These are phyloP conservation scores for Baudoinia panamericana DNA, from an alignment of 495 filamentous ascomycete genomes.

Conservation along the genomic window DNA sequence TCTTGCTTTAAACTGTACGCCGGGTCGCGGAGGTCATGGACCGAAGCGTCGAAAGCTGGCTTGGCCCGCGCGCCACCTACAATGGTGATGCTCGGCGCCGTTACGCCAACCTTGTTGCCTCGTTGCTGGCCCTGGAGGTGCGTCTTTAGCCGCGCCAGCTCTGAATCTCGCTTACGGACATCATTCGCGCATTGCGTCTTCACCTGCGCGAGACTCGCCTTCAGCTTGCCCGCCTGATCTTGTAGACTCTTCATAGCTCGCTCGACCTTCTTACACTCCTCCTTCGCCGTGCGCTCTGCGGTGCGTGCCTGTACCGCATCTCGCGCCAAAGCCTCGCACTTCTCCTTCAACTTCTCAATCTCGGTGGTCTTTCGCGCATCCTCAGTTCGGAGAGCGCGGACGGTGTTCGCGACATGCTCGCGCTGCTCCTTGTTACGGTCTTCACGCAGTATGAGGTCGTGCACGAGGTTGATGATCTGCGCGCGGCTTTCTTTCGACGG, in stretches of 20 bases:
- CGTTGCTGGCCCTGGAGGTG: slow-evolving; percentile 47
- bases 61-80: slow-evolving; percentile 25
- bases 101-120: slow-evolving; percentile 33
- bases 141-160: slow-evolving; percentile 76
- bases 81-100: slow-evolving; percentile 43
- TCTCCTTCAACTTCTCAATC: slow-evolving; percentile 49
- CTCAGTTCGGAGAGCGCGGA: slow-evolving; percentile 62
- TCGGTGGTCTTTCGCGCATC: slow-evolving; percentile 20
- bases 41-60: slow-evolving; percentile 27
- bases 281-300: slow-evolving; percentile 53
- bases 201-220: slow-evolving; percentile 65
- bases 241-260: slow-evolving; percentile 52
- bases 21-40: slow-evolving; percentile 40
- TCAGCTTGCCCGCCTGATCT: slow-evolving; percentile 68
- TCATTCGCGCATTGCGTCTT: slow-evolving; percentile 82
- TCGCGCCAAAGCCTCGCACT: slow-evolving; percentile 57
- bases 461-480: slow-evolving; percentile 78
- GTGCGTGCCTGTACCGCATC: slow-evolving; percentile 62
- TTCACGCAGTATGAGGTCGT: slow-evolving; percentile 73
- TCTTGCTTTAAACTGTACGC: slow-evolving; percentile 68
- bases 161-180: slow-evolving; percentile 76
- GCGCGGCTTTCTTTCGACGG: slow-evolving; percentile 62
- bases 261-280: slow-evolving; percentile 60
- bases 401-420: slow-evolving; percentile 72
- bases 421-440: slow-evolving; percentile 45